phyloP scores from a whole-genome alignment of 1,284 basidiomycete genomes.

The Vanrija sp. region DNA sequence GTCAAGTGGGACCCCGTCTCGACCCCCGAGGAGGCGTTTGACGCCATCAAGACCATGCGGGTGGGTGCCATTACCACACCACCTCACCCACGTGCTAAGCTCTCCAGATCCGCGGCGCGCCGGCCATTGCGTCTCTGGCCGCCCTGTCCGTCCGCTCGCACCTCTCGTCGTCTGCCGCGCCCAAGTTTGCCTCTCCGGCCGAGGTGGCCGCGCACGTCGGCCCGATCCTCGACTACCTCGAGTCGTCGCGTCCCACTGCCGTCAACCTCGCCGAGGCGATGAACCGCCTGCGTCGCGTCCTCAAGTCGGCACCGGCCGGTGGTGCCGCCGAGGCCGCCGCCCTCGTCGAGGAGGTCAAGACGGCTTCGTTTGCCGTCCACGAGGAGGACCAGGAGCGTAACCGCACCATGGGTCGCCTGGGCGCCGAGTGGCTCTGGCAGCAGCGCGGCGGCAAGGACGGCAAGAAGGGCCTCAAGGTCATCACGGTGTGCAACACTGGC shows the following conservation, averaged over 20 bases:
- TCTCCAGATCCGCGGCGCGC: conserved; percentile 76
- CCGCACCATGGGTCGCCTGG: conserved; percentile 71
- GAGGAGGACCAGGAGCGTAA: conserved; percentile 81
- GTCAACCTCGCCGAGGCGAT: conserved; percentile 85
- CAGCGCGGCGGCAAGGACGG: conserved; percentile 50
- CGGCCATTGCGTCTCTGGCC: conserved; percentile 88
- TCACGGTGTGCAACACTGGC: conserved; percentile 95
- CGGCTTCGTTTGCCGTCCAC: conserved; percentile 57
- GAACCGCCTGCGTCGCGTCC: conserved; percentile 59
- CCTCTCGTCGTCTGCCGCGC: conserved; percentile 23
- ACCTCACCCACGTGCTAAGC: background rate
- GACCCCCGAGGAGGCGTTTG: conserved; percentile 73
- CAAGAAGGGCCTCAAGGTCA: conserved; percentile 62
- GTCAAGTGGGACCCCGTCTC: conserved; percentile 68
- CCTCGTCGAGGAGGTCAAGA: conserved; percentile 60
- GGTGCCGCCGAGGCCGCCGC: conserved; percentile 36
- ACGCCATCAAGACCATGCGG: conserved; percentile 91
- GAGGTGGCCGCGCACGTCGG: conserved; percentile 23
- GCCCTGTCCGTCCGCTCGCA: conserved; percentile 70
- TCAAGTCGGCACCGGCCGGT: conserved; percentile 43
- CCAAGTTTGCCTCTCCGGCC: conserved; percentile 27
- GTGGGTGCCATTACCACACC: conserved; percentile 44
- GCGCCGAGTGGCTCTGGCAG: conserved; percentile 75
- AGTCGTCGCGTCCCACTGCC: conserved; percentile 84
- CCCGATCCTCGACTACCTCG: conserved; percentile 65